phyloP scores from a whole-genome alignment of 2,329 filamentous ascomycete species.

The Alternaria panax region DNA sequence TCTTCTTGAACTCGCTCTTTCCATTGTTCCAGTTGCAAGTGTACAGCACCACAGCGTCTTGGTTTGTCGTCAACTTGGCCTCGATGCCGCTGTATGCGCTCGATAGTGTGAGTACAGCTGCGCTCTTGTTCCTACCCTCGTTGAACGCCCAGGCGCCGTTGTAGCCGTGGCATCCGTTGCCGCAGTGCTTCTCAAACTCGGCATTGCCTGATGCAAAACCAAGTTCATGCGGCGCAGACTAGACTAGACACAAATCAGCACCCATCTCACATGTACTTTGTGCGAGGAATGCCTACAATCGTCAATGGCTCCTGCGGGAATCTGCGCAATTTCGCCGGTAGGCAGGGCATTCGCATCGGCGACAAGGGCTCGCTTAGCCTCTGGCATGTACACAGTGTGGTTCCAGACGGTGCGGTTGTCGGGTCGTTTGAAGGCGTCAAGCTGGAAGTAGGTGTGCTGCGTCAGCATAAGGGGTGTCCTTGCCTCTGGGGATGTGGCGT shows the following conservation, averaged over 20 bases:
- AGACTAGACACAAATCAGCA: slow-evolving; percentile 18
- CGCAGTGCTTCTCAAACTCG: slow-evolving; percentile 42
- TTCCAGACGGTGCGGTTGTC: slow-evolving; percentile 44
- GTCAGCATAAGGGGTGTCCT: slow-evolving; percentile 45
- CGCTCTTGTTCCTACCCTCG: slow-evolving; percentile 30
- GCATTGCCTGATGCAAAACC: slow-evolving; percentile 38
- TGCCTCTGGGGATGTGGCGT: slow-evolving; percentile 36
- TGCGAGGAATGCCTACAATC: slow-evolving; percentile 23
- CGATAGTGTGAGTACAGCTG: slow-evolving; percentile 36
- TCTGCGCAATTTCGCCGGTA: slow-evolving; percentile 41
- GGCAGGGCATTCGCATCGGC: slow-evolving; percentile 41
- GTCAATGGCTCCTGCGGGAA: slow-evolving; percentile 33
- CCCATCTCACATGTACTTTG: not conserved
- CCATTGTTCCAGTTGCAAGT: slow-evolving; percentile 49
- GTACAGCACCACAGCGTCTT: slow-evolving; percentile 45
- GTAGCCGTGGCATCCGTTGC: slow-evolving; percentile 46
- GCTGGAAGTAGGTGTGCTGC: slow-evolving; percentile 48
- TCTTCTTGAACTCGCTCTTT: slow-evolving; percentile 46
- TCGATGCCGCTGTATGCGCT: slow-evolving; percentile 44
- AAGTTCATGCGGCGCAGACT: slow-evolving; percentile 41
- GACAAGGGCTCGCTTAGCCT: slow-evolving; percentile 36
- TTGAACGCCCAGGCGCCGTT: slow-evolving; percentile 44
- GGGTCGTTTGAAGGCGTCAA: slow-evolving; percentile 43
- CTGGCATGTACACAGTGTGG: slow-evolving; percentile 44
- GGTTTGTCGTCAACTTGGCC: slow-evolving; percentile 42